A percentile compares a stretch with the other conserved stretches of the same genome.
Evolutionary conservation across 805 yeast species (phyloP).

Genomic region (Zygosaccharomyces siamensis): DNA sequence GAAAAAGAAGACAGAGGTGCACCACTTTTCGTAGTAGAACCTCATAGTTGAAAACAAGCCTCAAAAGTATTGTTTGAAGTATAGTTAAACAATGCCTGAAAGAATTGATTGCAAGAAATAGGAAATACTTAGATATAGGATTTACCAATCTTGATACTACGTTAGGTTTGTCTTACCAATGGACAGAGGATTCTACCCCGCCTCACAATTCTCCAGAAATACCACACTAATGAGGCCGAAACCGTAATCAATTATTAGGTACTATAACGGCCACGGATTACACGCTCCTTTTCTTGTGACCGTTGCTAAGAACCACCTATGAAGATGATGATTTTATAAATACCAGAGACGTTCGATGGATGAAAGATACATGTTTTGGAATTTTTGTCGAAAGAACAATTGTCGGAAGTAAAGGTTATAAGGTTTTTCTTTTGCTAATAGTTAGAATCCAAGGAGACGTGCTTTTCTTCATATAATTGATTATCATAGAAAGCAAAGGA

Average conservation of each 20-base stretch:
- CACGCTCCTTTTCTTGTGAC: background rate
- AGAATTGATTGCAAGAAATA: background rate
- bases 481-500: background rate
- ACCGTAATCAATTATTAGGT: background rate
- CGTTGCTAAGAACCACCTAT: background rate
- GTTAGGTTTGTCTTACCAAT: background rate
- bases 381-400: background rate
- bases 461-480: slow-evolving; percentile 44
- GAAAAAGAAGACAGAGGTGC: background rate
- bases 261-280: background rate
- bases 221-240: too few species aligned
- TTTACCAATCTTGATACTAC: background rate
- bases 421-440: too few species aligned
- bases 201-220: too few species aligned
- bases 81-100: background rate
- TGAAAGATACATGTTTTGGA: background rate
- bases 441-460: background rate
- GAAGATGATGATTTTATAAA: background rate
- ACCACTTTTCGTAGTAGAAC: background rate
- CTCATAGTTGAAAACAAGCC: background rate
- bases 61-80: background rate
- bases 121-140: background rate
- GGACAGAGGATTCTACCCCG: background rate
- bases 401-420: too few species aligned
- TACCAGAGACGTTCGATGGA: background rate